phyloP scores from a whole-genome alignment of 495 filamentous ascomycete species.

The Entonaema liquescens region DNA sequence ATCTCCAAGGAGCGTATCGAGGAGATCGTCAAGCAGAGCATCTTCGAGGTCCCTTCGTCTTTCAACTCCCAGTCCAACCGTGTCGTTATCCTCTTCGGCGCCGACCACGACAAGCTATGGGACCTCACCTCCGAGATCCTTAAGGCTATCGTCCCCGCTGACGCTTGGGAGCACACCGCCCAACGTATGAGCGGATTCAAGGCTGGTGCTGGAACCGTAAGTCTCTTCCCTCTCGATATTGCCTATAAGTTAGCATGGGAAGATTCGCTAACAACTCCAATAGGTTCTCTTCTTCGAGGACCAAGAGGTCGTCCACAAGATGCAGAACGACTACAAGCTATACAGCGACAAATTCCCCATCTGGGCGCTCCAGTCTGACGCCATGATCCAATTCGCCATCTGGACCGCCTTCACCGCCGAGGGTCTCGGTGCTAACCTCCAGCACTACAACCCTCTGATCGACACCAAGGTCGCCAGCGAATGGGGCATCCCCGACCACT shows the following conservation, averaged over 20 bases:
- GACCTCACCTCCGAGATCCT: constrained; percentile 62
- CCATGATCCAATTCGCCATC: constrained; percentile 72
- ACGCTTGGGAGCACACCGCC: constrained; percentile 59
- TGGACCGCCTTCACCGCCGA: constrained; percentile 75
- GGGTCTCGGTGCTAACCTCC: constrained; percentile 76
- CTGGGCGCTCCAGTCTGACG: constrained; percentile 69
- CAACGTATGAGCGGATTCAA: constrained; percentile 60
- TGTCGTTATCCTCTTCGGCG: constrained; percentile 66
- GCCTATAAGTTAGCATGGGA: neutral
- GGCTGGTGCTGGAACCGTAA: constrained; percentile 66
- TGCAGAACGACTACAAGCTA: constrained; percentile 62
- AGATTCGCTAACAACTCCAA: constrained; percentile 1
- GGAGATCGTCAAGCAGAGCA: constrained; percentile 62
- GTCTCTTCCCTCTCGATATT: neutral
- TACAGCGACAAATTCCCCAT: constrained; percentile 70
- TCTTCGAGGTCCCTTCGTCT: constrained; percentile 64
- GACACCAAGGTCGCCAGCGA: constrained; percentile 63
- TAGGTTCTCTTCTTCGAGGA: constrained; percentile 74
- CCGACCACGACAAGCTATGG: constrained; percentile 73
- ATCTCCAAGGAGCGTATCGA: constrained; percentile 62
- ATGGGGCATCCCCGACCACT: constrained; percentile 67
- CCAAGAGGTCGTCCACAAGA: constrained; percentile 55
- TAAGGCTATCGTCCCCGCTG: constrained; percentile 65
- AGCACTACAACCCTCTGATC: constrained; percentile 77
- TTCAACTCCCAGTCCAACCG: constrained; percentile 76